Evolutionary conservation across 352 stramenopile genomes (phyloP).

Genomic region (Globisporangium rhizosaccharum): DNA sequence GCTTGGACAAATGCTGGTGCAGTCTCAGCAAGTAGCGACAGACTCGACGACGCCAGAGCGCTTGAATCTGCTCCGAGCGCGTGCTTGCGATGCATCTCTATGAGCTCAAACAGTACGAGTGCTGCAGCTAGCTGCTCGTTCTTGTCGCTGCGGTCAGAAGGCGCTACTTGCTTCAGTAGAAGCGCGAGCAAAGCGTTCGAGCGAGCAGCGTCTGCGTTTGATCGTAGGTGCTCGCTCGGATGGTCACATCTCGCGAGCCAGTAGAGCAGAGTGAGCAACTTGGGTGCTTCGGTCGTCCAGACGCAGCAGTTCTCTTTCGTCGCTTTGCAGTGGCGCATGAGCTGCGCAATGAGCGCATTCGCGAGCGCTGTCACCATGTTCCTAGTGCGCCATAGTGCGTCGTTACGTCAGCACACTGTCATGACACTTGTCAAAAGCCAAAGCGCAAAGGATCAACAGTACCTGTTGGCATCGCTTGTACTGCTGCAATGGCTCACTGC

Average conservation of each 20-base stretch:
- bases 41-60: not conserved
- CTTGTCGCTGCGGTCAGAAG: conserved; percentile 22
- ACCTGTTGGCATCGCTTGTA: not conserved
- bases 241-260: conserved; percentile 30
- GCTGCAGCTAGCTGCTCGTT: conserved; percentile 43
- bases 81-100: conserved; percentile 25
- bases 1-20: conserved; percentile 3
- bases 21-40: conserved; percentile 1
- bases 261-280: conserved; percentile 41
- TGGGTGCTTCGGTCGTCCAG: conserved; percentile 41
- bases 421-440: too few relatives aligned
- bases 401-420: not conserved
- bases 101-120: conserved; percentile 56
- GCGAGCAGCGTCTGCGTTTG: not conserved
- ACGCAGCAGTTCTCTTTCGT: conserved; percentile 54
- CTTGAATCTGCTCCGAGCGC: not conserved
- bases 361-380: conserved; percentile 47
- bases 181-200: conserved; percentile 21
- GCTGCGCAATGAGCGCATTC: conserved; percentile 32
- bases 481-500: not conserved
- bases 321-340: conserved; percentile 29
- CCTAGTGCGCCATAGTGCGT: conserved; percentile 4
- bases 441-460: too few relatives aligned
- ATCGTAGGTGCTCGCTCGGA: not conserved
- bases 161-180: conserved; percentile 28